phyloP scores from a whole-genome alignment of 164 flowering plant species.

The Nymphaea colorata region DNA sequence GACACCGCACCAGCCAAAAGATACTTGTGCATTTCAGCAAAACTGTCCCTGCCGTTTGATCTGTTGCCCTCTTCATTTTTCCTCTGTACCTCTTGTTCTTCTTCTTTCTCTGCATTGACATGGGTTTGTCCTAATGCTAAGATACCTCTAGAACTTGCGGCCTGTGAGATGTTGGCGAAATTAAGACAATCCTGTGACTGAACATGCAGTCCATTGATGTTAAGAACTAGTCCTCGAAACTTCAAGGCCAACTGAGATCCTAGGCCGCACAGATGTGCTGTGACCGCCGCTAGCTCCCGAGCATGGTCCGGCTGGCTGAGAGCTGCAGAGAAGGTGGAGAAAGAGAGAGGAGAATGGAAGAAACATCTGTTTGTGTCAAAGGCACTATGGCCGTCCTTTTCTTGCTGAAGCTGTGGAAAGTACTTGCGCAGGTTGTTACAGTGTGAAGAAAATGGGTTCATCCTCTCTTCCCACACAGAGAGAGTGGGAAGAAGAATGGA shows the following conservation, averaged over 20 bases:
- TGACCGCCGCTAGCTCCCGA: background rate
- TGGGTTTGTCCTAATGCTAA: background rate
- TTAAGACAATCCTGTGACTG: no score
- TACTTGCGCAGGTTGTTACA: conserved; percentile 4
- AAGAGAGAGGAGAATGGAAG: conserved; percentile 2
- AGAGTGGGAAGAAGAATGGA: no score
- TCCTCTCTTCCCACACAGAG: background rate
- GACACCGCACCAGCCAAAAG: conserved; percentile 13
- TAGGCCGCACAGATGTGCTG: background rate
- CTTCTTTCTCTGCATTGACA: background rate
- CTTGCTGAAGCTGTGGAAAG: conserved; percentile 6
- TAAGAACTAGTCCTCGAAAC: background rate
- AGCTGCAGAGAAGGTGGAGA: conserved; percentile 5
- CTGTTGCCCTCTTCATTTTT: background rate
- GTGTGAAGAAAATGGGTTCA: conserved; percentile 5
- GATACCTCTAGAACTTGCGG: background rate
- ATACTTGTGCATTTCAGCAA: conserved; percentile 12
- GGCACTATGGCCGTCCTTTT: background rate
- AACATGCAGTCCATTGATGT: no score
- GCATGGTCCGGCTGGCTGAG: conserved; percentile 1
- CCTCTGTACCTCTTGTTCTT: background rate
- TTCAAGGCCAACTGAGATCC: background rate
- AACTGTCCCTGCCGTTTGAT: background rate
- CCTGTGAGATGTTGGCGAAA: background rate
- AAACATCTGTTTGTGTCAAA: background rate